phyloP scores from a whole-genome alignment of 108 stramenopile genomes.

The Aurantiochytrium sp. region DNA sequence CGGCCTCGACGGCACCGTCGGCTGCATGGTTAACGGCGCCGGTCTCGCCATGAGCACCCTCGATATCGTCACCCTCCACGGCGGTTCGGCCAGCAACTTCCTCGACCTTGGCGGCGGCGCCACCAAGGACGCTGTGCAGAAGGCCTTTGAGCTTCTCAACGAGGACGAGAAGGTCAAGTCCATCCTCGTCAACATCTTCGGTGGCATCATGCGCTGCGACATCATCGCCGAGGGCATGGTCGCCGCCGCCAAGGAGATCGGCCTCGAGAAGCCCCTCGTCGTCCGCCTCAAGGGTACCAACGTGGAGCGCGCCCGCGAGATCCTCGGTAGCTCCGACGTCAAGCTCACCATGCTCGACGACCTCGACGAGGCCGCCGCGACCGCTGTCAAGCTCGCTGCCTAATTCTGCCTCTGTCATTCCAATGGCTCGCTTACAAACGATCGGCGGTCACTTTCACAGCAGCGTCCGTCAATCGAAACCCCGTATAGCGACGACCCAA shows the following conservation, averaged over 20 bases:
- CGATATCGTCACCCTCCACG: slow-evolving; percentile 89
- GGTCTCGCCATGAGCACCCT: slow-evolving; percentile 92
- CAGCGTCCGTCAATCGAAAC: too few species aligned
- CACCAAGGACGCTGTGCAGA: slow-evolving; percentile 65
- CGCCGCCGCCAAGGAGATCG: slow-evolving; percentile 72
- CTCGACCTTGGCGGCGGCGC: slow-evolving; percentile 87
- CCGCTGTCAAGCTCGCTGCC: slow-evolving; percentile 67
- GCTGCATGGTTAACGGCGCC: slow-evolving; percentile 97
- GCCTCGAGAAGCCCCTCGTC: slow-evolving; percentile 76
- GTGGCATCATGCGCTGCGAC: slow-evolving; percentile 92
- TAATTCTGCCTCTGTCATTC: neutral
- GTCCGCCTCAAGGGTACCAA: slow-evolving; percentile 89
- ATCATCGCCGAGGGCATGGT: slow-evolving; percentile 85
- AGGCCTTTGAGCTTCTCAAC: slow-evolving; percentile 74
- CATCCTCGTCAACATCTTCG: slow-evolving; percentile 92
- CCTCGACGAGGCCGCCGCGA: slow-evolving; percentile 83
- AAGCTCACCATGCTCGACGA: slow-evolving; percentile 66
- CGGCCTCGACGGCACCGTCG: slow-evolving; percentile 90
- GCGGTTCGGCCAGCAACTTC: slow-evolving; percentile 90
- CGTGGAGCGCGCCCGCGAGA: slow-evolving; percentile 73
- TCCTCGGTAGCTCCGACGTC: slow-evolving; percentile 67
- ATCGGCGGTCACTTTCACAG: neutral
- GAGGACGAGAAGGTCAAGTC: slow-evolving; percentile 68
- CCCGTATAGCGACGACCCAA: too few species aligned
- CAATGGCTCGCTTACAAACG: neutral